A percentile compares a stretch with the other conserved stretches of the same genome.
Evolutionary conservation across 176 grass and related monocot genomes (phyloP).

Genomic region (Triticum aestivum): IWGSC_CS_RefSeq_v2.1 NC_057802.1:168772518-168773017

Average conservation of each 20-base stretch:
- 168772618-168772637: not conserved
- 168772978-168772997: not conserved
- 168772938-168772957: not conserved
- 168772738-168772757: not conserved
- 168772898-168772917: not conserved
- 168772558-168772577: not conserved
- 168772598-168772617: not conserved
- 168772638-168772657: not conserved
- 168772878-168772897: not conserved
- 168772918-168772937: not conserved
- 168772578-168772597: not conserved
- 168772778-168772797: not conserved
- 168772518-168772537: not conserved
- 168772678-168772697: slow-evolving; percentile 10
- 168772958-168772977: not conserved
- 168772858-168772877: slow-evolving; percentile 4
- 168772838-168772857: slow-evolving; percentile 11
- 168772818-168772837: not conserved
- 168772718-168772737: not conserved
- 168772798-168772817: not conserved
- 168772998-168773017: not conserved
- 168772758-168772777: not conserved
- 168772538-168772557: not conserved
- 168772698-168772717: not conserved
- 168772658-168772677: not conserved